Evolutionary conservation across 129 eudicot species (phyloP).

Genomic region (Chrysanthemum seticuspe): DNA sequence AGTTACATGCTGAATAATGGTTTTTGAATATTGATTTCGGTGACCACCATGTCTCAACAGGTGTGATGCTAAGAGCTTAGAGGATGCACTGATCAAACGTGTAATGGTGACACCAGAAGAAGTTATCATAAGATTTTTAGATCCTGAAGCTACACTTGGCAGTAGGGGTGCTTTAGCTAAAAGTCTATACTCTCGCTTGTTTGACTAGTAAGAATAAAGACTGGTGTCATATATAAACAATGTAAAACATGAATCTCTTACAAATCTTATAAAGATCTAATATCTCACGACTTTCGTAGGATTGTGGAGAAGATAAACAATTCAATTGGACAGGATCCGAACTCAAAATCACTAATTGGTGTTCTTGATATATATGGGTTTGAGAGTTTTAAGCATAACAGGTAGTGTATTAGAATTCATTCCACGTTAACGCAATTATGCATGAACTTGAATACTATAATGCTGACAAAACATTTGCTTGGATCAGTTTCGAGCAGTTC

Average conservation of each 20-base stretch:
- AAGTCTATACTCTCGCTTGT: not conserved
- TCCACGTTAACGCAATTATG: no score
- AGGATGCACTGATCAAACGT: no score
- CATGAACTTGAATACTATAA: no score
- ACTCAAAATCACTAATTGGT: slow-evolving; percentile 1
- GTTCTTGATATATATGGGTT: not conserved
- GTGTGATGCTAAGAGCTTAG: not conserved
- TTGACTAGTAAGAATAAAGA: not conserved
- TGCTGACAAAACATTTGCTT: no score
- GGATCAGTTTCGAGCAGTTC: no score
- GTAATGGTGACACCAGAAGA: no score
- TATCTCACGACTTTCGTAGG: not conserved
- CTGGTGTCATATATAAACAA: no score
- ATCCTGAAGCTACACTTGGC: not conserved
- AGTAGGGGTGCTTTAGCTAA: not conserved
- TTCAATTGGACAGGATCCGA: not conserved
- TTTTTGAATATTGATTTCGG: no score
- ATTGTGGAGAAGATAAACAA: not conserved
- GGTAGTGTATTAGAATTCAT: no score
- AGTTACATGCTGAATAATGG: not conserved
- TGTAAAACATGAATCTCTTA: no score
- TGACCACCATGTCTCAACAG: not conserved
- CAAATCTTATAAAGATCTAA: no score
- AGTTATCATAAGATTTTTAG: not conserved
- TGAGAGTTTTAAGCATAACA: no score